Percentiles rank a stretch among this genome's conserved stretches.
Conservation (phyloP, 768 basidiomycete species). For the Rhizopogon sp. region DNA sequence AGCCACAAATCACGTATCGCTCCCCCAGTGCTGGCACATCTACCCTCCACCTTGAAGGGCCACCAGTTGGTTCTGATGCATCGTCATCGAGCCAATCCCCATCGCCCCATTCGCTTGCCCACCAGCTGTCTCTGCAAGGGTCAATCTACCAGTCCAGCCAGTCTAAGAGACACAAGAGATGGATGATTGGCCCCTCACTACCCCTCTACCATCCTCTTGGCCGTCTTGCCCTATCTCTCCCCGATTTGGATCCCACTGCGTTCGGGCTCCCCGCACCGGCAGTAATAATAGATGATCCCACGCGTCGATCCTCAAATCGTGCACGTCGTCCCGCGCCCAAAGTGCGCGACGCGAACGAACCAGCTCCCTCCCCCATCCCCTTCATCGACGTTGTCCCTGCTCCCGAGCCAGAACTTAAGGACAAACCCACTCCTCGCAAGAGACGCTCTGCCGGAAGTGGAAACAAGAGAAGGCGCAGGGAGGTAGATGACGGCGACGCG, state of each 20-base stretch:
- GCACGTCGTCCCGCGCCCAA: slow-evolving; percentile 45
- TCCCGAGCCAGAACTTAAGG: slow-evolving; percentile 33
- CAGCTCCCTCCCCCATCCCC: slow-evolving; percentile 20
- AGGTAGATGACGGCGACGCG: slow-evolving; percentile 56
- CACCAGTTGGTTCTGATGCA: slow-evolving; percentile 9
- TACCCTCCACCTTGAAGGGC: slow-evolving; percentile 15
- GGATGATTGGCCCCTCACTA: slow-evolving; percentile 36
- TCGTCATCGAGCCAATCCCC: slow-evolving; percentile 12
- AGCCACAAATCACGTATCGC: slow-evolving; percentile 53
- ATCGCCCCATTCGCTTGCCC: slow-evolving; percentile 8
- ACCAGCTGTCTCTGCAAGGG: slow-evolving; percentile 9
- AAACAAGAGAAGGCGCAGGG: slow-evolving; percentile 54
- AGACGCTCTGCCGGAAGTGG: slow-evolving; percentile 34
- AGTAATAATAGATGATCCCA: slow-evolving; percentile 38
- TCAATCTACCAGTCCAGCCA: slow-evolving; percentile 3
- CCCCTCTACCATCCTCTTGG: slow-evolving; percentile 70
- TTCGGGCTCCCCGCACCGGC: slow-evolving; percentile 50
- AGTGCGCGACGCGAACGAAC: slow-evolving; percentile 42
- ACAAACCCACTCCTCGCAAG: slow-evolving; percentile 48
- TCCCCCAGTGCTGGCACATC: slow-evolving; percentile 42
- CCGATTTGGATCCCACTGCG: slow-evolving; percentile 51
- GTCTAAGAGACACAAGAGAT: slow-evolving; percentile 10
- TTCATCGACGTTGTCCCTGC: slow-evolving; percentile 17
- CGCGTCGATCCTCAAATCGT: slow-evolving; percentile 39
- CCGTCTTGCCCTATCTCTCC: slow-evolving; percentile 57